A percentile compares a stretch with the other conserved stretches of the same genome.
phyloP scores from a whole-genome alignment of 345 rosid genomes.

The Lumnitzera littorea region DNA sequence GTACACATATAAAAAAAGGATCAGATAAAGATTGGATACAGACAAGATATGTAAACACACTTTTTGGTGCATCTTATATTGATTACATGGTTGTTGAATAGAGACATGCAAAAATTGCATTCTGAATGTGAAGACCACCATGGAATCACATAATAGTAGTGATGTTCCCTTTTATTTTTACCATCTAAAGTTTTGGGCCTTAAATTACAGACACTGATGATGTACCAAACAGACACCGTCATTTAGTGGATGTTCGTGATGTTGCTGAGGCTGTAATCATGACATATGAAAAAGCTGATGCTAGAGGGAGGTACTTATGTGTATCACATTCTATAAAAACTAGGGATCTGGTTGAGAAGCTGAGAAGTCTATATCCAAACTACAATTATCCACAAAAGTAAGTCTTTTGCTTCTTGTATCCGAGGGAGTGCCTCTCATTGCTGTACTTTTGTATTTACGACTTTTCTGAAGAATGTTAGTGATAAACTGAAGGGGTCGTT shows the following conservation, averaged over 20 bases:
- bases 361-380: conserved; percentile 13
- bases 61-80: no score
- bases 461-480: no score
- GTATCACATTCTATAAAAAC: conserved; percentile 9
- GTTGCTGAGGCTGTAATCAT: conserved; percentile 12
- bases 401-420: not conserved
- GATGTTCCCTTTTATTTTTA: not conserved
- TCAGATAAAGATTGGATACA: no score
- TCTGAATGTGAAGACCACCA: not conserved
- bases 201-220: conserved; percentile 2
- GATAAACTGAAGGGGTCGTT: no score
- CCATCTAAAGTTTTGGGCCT: no score
- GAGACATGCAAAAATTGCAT: no score
- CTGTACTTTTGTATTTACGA: no score
- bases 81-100: no score
- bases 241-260: conserved; percentile 15
- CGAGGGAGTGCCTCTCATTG: not conserved
- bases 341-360: conserved; percentile 15
- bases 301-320: conserved; percentile 20
- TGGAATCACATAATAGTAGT: not conserved
- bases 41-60: no score
- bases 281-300: conserved; percentile 11
- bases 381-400: conserved; percentile 18
- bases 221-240: conserved; percentile 6
- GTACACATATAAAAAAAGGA: no score